Conservation (phyloP, 2,329 filamentous ascomycete genomes). For the Fusarium nematophilum region DNA sequence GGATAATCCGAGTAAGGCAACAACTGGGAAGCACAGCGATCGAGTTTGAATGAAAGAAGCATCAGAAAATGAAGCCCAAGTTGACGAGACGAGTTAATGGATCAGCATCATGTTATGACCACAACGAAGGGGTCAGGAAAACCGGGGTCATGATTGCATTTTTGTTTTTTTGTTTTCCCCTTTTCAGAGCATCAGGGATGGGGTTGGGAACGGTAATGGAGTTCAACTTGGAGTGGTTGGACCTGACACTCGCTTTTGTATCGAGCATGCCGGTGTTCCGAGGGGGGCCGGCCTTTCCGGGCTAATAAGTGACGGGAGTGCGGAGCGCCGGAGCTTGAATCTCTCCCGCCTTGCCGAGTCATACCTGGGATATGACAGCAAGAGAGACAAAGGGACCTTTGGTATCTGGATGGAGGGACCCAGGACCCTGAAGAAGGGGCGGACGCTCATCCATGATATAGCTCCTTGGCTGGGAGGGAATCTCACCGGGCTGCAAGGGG, state of each 20-base stretch:
- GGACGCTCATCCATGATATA: not conserved
- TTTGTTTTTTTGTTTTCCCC: not conserved
- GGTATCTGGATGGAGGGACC: not conserved
- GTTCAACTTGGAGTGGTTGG: conserved; percentile 27
- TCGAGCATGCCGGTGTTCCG: conserved; percentile 33
- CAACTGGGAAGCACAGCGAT: not conserved
- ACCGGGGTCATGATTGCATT: conserved; percentile 25
- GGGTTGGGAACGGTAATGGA: conserved; percentile 24
- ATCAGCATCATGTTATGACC: conserved; percentile 36
- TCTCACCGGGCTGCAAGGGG: not conserved
- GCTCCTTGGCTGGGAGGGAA: not conserved
- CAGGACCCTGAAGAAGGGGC: not conserved
- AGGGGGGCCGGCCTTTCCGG: conserved; percentile 14
- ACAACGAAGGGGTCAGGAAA: conserved; percentile 21
- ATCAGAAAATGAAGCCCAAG: conserved; percentile 15
- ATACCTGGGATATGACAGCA: conserved; percentile 1
- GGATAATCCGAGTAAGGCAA: not conserved
- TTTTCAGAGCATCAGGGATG: conserved; percentile 18
- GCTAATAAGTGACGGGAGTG: conserved; percentile 22
- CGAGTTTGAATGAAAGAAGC: conserved; percentile 1
- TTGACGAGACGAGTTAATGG: conserved; percentile 37
- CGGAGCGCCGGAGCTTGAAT: conserved; percentile 5
- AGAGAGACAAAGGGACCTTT: not conserved
- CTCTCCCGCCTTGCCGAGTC: not conserved
- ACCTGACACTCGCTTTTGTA: conserved; percentile 36